Evolutionary conservation across 1,139 yeast genomes (phyloP).

Genomic region (Yamadazyma atmosphaerica): DNA sequence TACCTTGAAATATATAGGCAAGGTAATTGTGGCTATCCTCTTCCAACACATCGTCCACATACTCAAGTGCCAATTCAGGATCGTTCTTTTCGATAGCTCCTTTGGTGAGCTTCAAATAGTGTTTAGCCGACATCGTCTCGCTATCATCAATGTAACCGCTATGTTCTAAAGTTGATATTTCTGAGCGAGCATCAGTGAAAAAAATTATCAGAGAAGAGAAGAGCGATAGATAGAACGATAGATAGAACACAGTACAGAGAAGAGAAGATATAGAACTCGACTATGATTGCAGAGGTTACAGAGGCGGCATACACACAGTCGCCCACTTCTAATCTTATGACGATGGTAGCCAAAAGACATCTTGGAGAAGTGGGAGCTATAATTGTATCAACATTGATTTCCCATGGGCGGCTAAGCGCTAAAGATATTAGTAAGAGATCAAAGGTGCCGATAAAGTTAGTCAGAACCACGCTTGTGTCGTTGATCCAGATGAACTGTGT

Average conservation of each 20-base stretch:
- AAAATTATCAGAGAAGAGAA: slow-evolving; percentile 1
- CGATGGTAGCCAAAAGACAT: slow-evolving; percentile 52
- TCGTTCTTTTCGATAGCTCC: slow-evolving; percentile 56
- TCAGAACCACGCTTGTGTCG: slow-evolving; percentile 61
- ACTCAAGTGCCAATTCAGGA: slow-evolving; percentile 56
- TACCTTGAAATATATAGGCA: slow-evolving; percentile 67
- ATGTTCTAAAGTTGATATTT: too few species aligned
- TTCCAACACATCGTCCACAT: slow-evolving; percentile 51
- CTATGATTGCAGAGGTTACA: slow-evolving; percentile 15
- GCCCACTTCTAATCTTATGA: slow-evolving; percentile 60
- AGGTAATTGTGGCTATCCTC: slow-evolving; percentile 59
- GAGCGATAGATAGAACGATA: too few species aligned
- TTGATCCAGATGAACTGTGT: slow-evolving; percentile 68
- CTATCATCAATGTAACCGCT: neutral
- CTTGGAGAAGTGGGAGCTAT: slow-evolving; percentile 66
- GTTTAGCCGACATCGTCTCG: slow-evolving; percentile 16
- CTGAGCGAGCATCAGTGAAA: too few species aligned
- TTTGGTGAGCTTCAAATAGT: slow-evolving; percentile 56
- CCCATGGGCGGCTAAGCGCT: slow-evolving; percentile 59
- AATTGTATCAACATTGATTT: slow-evolving; percentile 53
- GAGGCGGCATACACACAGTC: slow-evolving; percentile 47
- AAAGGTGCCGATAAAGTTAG: slow-evolving; percentile 39
- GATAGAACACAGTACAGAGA: too few species aligned
- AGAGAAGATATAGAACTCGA: neutral
- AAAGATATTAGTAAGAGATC: slow-evolving; percentile 46